These are phyloP conservation scores for Exophiala sp. DNA, from an alignment of 2,329 filamentous ascomycete species.

Conservation along the genomic window DNA sequence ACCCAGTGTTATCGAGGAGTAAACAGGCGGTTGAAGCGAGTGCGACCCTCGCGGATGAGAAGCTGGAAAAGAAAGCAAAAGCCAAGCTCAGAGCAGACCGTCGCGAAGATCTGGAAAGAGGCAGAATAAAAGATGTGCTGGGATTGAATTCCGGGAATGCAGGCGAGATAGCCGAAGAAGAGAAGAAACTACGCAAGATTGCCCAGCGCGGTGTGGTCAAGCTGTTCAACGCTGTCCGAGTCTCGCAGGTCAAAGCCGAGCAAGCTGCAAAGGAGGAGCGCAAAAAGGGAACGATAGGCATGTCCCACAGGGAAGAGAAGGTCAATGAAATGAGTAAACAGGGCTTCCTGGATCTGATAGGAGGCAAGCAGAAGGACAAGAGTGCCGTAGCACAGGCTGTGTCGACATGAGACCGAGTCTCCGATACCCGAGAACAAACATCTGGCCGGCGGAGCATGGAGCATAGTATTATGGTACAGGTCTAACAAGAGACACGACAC, in stretches of 20 bases:
- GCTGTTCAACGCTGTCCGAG: conserved; percentile 91
- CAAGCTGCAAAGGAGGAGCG: conserved; percentile 64
- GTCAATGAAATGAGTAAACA: conserved; percentile 96
- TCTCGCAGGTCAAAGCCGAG: conserved; percentile 85
- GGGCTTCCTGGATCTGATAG: conserved; percentile 89
- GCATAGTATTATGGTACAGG: conserved; percentile 16
- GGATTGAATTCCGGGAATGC: conserved; percentile 55
- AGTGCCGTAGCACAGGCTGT: not conserved
- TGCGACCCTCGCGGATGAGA: conserved; percentile 68
- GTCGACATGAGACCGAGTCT: too few relatives aligned
- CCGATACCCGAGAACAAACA: too few relatives aligned
- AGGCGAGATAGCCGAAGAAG: conserved; percentile 61
- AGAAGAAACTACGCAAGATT: conserved; percentile 78
- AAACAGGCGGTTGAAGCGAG: conserved; percentile 69
- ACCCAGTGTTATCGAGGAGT: conserved; percentile 88
- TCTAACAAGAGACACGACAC: not conserved
- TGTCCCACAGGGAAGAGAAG: conserved; percentile 77
- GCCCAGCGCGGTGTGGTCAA: conserved; percentile 92
- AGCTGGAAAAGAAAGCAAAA: conserved; percentile 76
- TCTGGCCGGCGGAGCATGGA: conserved; percentile 14
- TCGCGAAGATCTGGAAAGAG: conserved; percentile 75
- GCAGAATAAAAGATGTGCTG: conserved; percentile 81
- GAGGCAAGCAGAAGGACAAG: conserved; percentile 44
- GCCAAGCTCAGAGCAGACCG: conserved; percentile 77
- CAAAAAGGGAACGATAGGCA: conserved; percentile 72